A percentile compares a stretch with the other conserved stretches of the same genome.
These are phyloP conservation scores for Moesziomyces antarcticus DNA, from an alignment of 1,284 basidiomycete genomes.

Conservation along the genomic window DNA sequence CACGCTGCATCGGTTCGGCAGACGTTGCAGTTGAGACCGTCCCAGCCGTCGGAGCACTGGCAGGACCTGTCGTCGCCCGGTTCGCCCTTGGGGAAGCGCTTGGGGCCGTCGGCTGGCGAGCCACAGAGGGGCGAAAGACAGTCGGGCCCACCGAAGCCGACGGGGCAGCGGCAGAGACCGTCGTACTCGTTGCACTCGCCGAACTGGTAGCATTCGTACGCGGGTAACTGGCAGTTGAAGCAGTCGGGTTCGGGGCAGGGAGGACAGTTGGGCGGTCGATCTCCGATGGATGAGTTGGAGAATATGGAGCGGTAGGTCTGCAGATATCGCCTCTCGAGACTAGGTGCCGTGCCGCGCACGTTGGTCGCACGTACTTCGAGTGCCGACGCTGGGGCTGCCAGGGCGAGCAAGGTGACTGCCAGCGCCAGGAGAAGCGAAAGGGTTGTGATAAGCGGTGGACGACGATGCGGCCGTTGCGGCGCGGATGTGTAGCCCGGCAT, in stretches of 20 bases:
- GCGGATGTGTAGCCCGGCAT: conserved; percentile 3
- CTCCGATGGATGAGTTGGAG: conserved; percentile 9
- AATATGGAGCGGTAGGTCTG: conserved; percentile 37
- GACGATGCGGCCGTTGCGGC: neutral
- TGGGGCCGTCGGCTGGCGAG: conserved; percentile 86
- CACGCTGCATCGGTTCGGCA: conserved; percentile 47
- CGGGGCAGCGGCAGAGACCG: conserved; percentile 88
- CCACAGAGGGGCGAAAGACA: conserved; percentile 82
- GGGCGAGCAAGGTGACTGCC: neutral
- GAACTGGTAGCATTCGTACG: conserved; percentile 69
- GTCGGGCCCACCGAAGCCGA: conserved; percentile 90
- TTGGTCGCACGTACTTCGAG: neutral
- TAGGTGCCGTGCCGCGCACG: conserved; percentile 21
- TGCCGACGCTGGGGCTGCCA: conserved; percentile 4
- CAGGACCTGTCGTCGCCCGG: conserved; percentile 72
- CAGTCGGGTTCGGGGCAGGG: conserved; percentile 53
- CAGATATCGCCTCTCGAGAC: conserved; percentile 17
- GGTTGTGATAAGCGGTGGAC: neutral
- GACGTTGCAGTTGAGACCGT: conserved; percentile 83
- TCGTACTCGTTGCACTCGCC: conserved; percentile 87
- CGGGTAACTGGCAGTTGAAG: conserved; percentile 61
- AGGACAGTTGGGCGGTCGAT: conserved; percentile 44
- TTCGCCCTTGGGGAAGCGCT: conserved; percentile 72
- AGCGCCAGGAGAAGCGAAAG: neutral
- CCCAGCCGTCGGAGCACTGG: conserved; percentile 92